These are phyloP conservation scores for Flueggea neowawraea DNA, from an alignment of 441 rosid species.

Conservation along the genomic window DNA sequence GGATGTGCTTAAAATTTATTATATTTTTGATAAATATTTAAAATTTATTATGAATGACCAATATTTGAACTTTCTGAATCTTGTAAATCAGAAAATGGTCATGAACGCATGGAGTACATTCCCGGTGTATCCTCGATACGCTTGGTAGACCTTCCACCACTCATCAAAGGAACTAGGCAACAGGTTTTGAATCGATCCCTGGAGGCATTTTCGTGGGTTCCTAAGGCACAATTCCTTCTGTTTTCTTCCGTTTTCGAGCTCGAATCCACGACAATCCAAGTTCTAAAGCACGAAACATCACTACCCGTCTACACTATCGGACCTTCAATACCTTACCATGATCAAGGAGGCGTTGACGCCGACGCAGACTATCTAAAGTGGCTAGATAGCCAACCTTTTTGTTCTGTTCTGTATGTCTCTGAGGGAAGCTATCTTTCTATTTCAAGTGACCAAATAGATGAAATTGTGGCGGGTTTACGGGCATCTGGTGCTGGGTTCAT, in stretches of 20 bases:
- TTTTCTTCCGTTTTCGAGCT: constrained; percentile 35
- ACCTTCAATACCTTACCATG: constrained; percentile 31
- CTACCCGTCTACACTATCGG: constrained; percentile 38
- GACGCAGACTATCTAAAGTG: constrained; percentile 10
- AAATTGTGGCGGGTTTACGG: constrained; percentile 26
- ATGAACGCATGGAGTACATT: constrained; percentile 31
- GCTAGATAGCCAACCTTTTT: constrained; percentile 38
- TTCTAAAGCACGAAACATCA: constrained; percentile 14
- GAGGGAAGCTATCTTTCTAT: constrained; percentile 41
- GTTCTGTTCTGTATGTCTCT: constrained; percentile 40
- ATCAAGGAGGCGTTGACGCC: not conserved
- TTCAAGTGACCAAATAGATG: constrained; percentile 37
- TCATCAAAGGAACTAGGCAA: constrained; percentile 10
- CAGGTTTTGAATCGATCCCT: not conserved
- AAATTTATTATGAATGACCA: no score
- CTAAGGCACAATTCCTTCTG: constrained; percentile 37
- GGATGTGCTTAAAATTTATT: no score
- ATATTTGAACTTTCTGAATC: not conserved
- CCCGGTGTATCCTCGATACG: constrained; percentile 34
- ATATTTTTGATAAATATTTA: no score
- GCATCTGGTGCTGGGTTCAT: constrained; percentile 33
- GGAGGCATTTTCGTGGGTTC: constrained; percentile 20
- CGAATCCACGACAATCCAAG: constrained; percentile 29
- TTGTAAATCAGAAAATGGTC: constrained; percentile 13
- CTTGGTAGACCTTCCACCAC: constrained; percentile 26